phyloP scores from a whole-genome alignment of 805 yeast genomes.

The Saccharomyces mikatae region DNA sequence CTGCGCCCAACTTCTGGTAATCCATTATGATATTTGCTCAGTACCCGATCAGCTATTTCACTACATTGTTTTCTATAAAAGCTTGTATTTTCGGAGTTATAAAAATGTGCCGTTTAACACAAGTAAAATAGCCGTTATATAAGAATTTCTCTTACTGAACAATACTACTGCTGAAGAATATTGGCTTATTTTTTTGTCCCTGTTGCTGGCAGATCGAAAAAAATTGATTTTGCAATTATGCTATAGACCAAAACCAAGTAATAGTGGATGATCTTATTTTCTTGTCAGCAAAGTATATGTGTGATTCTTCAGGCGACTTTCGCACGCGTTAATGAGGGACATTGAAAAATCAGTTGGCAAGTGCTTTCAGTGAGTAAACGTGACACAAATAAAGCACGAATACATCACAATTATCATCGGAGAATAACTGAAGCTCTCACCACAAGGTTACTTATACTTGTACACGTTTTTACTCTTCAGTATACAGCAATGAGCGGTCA shows the following conservation, averaged over 20 bases:
- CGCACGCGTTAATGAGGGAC: background rate
- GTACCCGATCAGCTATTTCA: background rate
- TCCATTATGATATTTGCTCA: background rate
- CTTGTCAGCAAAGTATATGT: background rate
- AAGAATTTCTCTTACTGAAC: background rate
- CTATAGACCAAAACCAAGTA: background rate
- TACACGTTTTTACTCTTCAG: background rate
- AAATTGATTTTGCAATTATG: background rate
- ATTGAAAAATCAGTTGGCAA: background rate
- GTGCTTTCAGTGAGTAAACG: background rate
- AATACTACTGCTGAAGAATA: background rate
- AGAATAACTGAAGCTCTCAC: background rate
- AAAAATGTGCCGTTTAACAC: background rate
- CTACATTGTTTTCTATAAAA: background rate
- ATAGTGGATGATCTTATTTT: background rate
- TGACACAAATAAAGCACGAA: background rate
- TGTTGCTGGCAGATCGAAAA: background rate
- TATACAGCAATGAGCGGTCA: background rate
- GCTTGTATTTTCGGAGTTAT: background rate
- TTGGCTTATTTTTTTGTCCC: background rate
- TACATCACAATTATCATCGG: background rate
- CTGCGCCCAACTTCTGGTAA: background rate
- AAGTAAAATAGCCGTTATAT: background rate
- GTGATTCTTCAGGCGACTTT: background rate
- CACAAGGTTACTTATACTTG: background rate